Percentiles rank a stretch among this genome's conserved stretches.
These are phyloP conservation scores for Cyclotella cryptica DNA, from an alignment of 108 stramenopile genomes.

Conservation along the genomic window DNA sequence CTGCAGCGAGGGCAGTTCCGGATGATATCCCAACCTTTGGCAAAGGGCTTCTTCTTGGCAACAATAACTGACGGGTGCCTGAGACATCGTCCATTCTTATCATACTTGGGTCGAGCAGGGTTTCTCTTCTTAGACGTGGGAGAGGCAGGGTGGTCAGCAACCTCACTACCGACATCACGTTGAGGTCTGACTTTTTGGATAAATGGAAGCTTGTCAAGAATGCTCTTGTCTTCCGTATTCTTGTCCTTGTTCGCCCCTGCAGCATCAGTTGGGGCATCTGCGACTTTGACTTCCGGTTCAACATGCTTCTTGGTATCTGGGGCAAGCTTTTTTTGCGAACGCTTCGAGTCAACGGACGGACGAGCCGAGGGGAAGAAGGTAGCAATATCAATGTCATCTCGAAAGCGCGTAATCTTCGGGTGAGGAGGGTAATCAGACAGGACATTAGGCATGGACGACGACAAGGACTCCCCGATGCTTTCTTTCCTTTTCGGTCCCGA, in stretches of 20 bases:
- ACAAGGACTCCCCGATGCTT: neutral
- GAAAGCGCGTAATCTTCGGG: slow-evolving; percentile 1
- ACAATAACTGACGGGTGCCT: slow-evolving; percentile 17
- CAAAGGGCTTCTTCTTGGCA: slow-evolving; percentile 14
- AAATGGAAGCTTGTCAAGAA: slow-evolving; percentile 8
- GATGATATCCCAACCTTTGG: slow-evolving; percentile 20
- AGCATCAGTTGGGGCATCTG: neutral
- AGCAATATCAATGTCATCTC: slow-evolving; percentile 6
- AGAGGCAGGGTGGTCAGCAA: neutral
- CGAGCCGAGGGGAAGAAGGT: neutral
- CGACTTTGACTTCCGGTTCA: neutral
- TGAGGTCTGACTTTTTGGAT: slow-evolving; percentile 6
- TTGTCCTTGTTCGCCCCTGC: neutral
- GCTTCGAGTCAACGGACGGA: neutral
- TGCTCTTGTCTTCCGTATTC: slow-evolving; percentile 3
- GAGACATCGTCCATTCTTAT: slow-evolving; percentile 6
- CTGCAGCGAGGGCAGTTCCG: slow-evolving; percentile 3
- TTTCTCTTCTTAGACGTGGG: too few species aligned
- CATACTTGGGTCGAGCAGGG: neutral
- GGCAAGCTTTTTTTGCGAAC: neutral
- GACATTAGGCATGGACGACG: slow-evolving; percentile 5
- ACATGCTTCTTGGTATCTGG: neutral
- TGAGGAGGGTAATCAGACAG: neutral
- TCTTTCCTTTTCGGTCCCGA: too few species aligned
- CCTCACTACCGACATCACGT: neutral